Percentiles rank a stretch among this genome's conserved stretches.
These are phyloP conservation scores for Penicillium flavigenum DNA, from an alignment of 495 filamentous ascomycete genomes.

Conservation along the genomic window DNA sequence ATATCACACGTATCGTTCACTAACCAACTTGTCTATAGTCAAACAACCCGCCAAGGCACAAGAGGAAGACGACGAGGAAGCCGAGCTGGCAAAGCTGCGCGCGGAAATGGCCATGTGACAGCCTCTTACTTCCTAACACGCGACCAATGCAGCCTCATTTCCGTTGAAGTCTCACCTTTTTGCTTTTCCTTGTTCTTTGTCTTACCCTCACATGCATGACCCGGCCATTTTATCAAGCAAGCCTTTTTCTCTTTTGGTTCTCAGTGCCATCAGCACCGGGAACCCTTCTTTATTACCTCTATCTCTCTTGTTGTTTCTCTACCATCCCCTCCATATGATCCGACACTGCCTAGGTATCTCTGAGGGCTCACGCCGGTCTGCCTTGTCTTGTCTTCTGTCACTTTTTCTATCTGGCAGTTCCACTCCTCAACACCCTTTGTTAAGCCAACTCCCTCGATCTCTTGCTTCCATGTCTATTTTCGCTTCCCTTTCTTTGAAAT, in stretches of 20 bases:
- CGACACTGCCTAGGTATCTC: background rate
- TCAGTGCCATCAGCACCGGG: background rate
- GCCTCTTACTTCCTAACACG: constrained; percentile 2
- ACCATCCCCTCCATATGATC: constrained; percentile 5
- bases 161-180: constrained; percentile 2
- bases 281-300: constrained; percentile 1
- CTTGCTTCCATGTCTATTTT: background rate
- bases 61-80: constrained; percentile 89
- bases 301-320: constrained; percentile 11
- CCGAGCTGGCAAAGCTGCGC: constrained; percentile 87
- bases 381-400: constrained; percentile 10
- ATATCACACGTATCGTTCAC: background rate
- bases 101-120: constrained; percentile 91
- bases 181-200: constrained; percentile 1
- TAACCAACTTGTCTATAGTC: constrained; percentile 15
- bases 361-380: background rate
- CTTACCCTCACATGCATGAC: constrained; percentile 8
- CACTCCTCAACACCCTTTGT: constrained; percentile 7
- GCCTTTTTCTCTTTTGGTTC: constrained; percentile 3
- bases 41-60: constrained; percentile 52
- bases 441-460: background rate
- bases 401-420: constrained; percentile 16
- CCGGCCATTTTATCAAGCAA: constrained; percentile 13
- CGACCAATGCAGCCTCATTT: constrained; percentile 6
- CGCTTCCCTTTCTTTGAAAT: constrained; percentile 2